Evolutionary conservation across 768 basidiomycete genomes (phyloP).

Genomic region (Candolleomyces efflorescens): DNA sequence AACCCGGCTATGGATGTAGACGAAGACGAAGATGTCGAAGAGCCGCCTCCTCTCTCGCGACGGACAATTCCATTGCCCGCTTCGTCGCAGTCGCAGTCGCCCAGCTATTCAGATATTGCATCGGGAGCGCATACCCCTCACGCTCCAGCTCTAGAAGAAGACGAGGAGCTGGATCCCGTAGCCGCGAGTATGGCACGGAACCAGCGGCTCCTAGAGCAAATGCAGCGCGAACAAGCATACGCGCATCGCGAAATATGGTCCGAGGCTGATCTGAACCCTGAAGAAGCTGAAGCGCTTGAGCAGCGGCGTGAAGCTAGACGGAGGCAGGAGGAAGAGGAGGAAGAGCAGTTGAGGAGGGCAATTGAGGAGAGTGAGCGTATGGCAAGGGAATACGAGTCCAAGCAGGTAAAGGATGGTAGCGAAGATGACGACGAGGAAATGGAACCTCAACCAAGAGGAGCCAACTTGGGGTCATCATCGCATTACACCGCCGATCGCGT

Average conservation of each 20-base stretch:
- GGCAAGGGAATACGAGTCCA: conserved; percentile 18
- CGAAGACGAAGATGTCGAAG: not conserved
- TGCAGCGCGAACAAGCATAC: conserved; percentile 62
- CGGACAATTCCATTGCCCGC: conserved; percentile 12
- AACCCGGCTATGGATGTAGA: conserved; percentile 1
- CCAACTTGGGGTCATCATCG: not conserved
- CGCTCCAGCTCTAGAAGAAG: conserved; percentile 14
- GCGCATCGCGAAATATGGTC: conserved; percentile 60
- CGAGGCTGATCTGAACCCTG: conserved; percentile 25
- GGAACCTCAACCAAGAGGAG: not conserved
- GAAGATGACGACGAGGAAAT: conserved; percentile 14
- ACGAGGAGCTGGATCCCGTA: conserved; percentile 45
- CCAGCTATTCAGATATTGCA: conserved; percentile 12
- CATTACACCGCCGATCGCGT: conserved; percentile 32
- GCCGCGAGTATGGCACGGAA: conserved; percentile 66
- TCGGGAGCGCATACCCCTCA: conserved; percentile 3
- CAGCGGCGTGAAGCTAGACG: conserved; percentile 27
- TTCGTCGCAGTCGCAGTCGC: not conserved
- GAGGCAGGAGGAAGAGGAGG: conserved; percentile 46
- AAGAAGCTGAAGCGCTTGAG: conserved; percentile 26
- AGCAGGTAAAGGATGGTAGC: conserved; percentile 8
- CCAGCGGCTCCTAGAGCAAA: conserved; percentile 54
- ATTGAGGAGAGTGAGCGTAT: conserved; percentile 58
- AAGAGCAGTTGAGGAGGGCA: conserved; percentile 54
- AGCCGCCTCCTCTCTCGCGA: conserved; percentile 4